Conservation (phyloP, 1,284 basidiomycete genomes). For the Ustilago trichophora region DNA sequence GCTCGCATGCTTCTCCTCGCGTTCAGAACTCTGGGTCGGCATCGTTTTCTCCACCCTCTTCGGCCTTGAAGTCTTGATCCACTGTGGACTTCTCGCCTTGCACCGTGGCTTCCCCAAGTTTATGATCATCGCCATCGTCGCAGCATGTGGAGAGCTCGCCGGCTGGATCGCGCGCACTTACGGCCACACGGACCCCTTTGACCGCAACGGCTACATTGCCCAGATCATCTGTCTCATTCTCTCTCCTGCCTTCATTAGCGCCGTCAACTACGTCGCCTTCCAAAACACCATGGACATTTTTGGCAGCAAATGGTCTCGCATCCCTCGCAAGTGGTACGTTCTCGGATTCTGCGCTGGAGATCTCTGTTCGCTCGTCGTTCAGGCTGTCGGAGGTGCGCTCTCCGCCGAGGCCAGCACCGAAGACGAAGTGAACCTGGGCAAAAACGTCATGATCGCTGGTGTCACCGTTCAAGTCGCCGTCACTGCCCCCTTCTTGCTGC, state of each 20-base stretch:
- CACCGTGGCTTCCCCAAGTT: conserved; percentile 30
- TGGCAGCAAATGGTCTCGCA: conserved; percentile 39
- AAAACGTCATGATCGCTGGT: conserved; percentile 41
- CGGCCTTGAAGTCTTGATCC: conserved; percentile 20
- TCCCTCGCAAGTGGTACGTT: conserved; percentile 42
- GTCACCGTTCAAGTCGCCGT: conserved; percentile 41
- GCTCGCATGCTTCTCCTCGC: background rate
- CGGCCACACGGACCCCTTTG: conserved; percentile 28
- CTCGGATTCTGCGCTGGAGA: conserved; percentile 38
- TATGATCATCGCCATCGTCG: conserved; percentile 32
- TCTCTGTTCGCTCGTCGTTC: conserved; percentile 38
- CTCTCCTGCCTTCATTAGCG: conserved; percentile 45
- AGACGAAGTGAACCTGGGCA: conserved; percentile 14
- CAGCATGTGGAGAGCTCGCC: conserved; percentile 29
- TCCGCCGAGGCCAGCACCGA: conserved; percentile 26
- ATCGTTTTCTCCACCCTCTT: conserved; percentile 36
- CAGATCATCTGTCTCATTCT: conserved; percentile 51
- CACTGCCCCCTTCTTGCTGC: conserved; percentile 33
- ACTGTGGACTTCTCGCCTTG: conserved; percentile 21
- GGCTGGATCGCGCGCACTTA: conserved; percentile 38
- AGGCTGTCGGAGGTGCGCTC: conserved; percentile 40
- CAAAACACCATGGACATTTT: conserved; percentile 42
- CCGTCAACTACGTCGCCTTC: conserved; percentile 47
- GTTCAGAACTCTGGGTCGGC: conserved; percentile 35
- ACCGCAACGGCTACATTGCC: conserved; percentile 39